Base-by-base conservation (phyloP, 257 asterid genomes). In the Lycium barbarum region DNA sequence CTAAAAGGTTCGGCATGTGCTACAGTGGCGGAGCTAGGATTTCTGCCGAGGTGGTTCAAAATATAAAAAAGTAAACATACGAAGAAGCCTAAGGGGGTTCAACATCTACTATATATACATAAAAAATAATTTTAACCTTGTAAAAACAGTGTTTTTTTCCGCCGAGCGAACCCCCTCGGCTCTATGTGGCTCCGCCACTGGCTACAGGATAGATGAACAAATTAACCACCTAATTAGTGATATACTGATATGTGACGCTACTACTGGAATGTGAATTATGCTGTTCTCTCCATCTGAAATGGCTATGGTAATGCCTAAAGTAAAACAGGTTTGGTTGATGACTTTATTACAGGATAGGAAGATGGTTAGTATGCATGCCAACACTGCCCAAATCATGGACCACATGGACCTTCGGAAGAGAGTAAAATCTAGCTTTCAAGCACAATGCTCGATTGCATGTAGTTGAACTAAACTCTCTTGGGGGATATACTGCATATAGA, bases 221-320 rank as follows among this genome's bases (percentile, higher is more conserved):
- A 62, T 62, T 20, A 61, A 61, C 26, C 36, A 61, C 67, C 59
- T 54, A 55, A 14, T 5, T 1, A 14, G 6, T 55, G 14, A 61
- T 9, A 61, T 1, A 14, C 1, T 55, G 14, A 61, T 9, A 61
- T 9, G 8, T 61, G n/a, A 61, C n/a, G 68, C 11, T 61, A 20
- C 12, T 62, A 0, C 36, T 62, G 14, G 36, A 20, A 62, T 20
- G 36, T n/a, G 6, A 62, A 20, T 22, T 62, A 62, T 62, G 2
- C 7, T 62, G 15, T 62, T 62, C 38, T 62, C 35, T 62, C 14
- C 70, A 22, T 22, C 70, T 20, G 70, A 62, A 12, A 62, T 22
- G 15, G 80, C 80, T 45, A 73, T 0, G 35, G 80, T 72, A 45
- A 72, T 45, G 80, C 57, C 80, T n/a, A 9, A n/a, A 6, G 81